Conservation (phyloP, 2,329 filamentous ascomycete species). For the Fusarium luffae region DNA sequence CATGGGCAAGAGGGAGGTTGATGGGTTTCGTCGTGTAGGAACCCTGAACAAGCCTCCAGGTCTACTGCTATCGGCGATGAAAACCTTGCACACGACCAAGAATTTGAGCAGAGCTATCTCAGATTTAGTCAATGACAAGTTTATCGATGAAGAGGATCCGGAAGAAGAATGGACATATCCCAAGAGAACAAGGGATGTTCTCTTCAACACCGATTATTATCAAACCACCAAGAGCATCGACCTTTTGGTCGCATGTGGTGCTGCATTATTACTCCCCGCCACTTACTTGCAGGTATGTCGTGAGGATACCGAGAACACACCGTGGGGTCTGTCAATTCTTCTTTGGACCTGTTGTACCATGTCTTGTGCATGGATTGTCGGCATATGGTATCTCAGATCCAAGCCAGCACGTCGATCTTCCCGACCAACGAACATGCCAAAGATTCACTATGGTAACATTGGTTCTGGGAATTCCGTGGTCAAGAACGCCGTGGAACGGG, state of each 20-base stretch:
- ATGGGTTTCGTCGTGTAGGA: background rate
- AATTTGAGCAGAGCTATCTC: background rate
- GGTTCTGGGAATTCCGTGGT: background rate
- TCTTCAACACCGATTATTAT: background rate
- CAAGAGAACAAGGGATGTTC: background rate
- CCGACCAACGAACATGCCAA: background rate
- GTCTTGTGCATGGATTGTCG: fast-evolving
- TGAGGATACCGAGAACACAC: too few species aligned
- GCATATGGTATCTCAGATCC: background rate
- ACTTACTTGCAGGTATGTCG: background rate
- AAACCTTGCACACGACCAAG: background rate
- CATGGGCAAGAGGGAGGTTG: background rate
- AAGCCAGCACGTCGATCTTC: too few species aligned
- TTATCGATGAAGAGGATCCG: background rate
- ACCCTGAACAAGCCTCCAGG: constrained; percentile 23
- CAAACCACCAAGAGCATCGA: background rate
- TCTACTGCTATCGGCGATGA: background rate
- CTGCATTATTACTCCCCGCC: background rate
- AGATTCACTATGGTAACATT: background rate
- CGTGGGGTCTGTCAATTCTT: fast-evolving
- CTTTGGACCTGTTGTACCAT: background rate
- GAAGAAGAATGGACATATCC: background rate
- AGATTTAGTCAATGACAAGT: background rate
- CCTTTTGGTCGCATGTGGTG: background rate
- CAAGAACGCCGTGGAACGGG: background rate